Base-by-base conservation (phyloP, 164 flowering plant genomes). In the Aristolochia fimbriata region DNA sequence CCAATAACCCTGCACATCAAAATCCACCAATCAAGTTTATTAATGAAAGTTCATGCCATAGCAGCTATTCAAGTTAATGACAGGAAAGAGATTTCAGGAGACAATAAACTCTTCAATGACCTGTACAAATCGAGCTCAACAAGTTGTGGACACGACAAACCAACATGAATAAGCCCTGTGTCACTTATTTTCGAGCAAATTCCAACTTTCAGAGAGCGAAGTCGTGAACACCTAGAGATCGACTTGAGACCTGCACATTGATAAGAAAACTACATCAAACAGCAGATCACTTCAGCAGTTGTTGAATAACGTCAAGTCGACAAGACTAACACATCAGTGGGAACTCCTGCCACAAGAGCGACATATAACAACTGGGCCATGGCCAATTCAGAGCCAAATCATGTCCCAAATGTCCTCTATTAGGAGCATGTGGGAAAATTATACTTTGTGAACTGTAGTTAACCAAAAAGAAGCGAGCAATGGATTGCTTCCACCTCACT, bases 51-150 rank as follows among this genome's bases (percentile, higher is more conserved):
- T 10, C 12, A 13, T 23, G 12, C 14, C 56, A 17, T 13, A 8
- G 14, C 56, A 52, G 56, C 14, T 22, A 10, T 22, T 24, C 53
- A 37, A 37, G 43, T 37, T 37, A 37, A 37, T 37, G 43, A 37
- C 12, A 10, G 8, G 10, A 10, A 37, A 10, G 43, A 37, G 43
- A 37, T 37, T 6, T 37, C 43, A 37, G 30, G 30, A 5, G 30
- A 27, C 30, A 27, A 37, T 50, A 50, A 60, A 57, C 37, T 56
- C 46, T 33, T 46, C 20, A 61, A 76, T 58, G 54, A 90, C 97
- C 97, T 91, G 86, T 91, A 91, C 60, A 88, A 71, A 68, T 91
- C 97, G n/a, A 91, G 81, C 81, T 91, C 96, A 43, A 43, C 52
- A 63, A 91, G 83, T 59, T 80, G 79, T 24, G 83, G 67, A 70